Base-by-base conservation (phyloP, 495 filamentous ascomycete genomes). In the Penicillium diatomitis region DNA sequence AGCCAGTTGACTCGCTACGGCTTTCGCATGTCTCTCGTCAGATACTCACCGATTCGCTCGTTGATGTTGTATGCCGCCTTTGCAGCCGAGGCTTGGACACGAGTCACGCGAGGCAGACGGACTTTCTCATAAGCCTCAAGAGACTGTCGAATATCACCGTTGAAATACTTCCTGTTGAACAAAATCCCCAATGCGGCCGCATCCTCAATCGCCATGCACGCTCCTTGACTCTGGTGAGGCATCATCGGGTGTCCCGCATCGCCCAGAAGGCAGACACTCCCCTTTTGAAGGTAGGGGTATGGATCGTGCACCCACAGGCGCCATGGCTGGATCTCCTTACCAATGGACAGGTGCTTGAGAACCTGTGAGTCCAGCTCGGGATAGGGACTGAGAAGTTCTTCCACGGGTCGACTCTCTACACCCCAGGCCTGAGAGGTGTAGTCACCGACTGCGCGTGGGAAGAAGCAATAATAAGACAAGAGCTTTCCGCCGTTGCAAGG, bases 151-250 rank as follows among this genome's bases (percentile, higher is more conserved):
- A 79, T 54, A 50, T 78, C 65, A 2, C 65, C 69, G 5, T 54
- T 46, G 53, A 70, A 76, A 41, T 72, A 64, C 0, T 61, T 38
- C 46, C 67, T 61, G 49, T 57, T 64, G 55, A 77, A 79, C 0
- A 77, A 20, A 2, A 76, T 63, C 0, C 74, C 70, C 8, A 77
- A 56, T 0, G 68, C 70, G 0, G 70, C 74, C 0, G 72, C 74
- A 48, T 77, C 74, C 50, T 77, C 74, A 12, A 77, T 70, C 0
- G 74, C 74, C 71, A 68, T 69, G 45, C 74, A 75, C 8, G 70
- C 70, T 34, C 73, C 74, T 52, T 77, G 72, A 33, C 70, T 73
- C 41, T 77, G 74, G 45, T 77, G 65, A 0, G 73, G 73, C 70
- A 76, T 73, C 73, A 76, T 76, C 49, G 69, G 68, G 47, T 74